phyloP scores from a whole-genome alignment of 1,284 basidiomycete genomes.

The Ganoderma lucidum region DNA sequence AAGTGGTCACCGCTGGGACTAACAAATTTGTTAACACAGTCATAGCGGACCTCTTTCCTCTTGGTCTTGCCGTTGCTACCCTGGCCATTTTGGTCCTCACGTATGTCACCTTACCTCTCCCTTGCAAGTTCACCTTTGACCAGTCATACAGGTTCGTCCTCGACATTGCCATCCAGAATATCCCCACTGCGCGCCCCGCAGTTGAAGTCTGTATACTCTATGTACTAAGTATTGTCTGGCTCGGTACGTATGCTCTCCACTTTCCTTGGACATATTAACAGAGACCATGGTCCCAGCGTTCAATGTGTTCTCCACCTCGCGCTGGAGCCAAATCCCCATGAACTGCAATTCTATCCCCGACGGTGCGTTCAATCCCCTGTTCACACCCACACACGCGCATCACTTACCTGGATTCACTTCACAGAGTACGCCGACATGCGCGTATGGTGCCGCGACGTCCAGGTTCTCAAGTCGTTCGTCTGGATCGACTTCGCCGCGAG shows the following conservation, averaged over 20 bases:
- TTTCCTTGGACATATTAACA: background rate
- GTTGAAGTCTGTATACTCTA: slow-evolving; percentile 56
- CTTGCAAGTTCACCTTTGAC: slow-evolving; percentile 2
- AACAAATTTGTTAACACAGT: slow-evolving; percentile 41
- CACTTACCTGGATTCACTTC: background rate
- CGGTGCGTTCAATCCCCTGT: slow-evolving; percentile 41
- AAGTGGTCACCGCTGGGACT: background rate
- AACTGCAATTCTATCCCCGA: slow-evolving; percentile 56
- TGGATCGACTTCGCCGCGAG: slow-evolving; percentile 65
- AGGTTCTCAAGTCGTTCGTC: slow-evolving; percentile 62
- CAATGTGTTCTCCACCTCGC: slow-evolving; percentile 66
- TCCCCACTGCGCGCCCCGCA: slow-evolving; percentile 54
- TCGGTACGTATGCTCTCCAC: slow-evolving; percentile 47
- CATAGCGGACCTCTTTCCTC: slow-evolving; percentile 65
- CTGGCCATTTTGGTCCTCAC: slow-evolving; percentile 51
- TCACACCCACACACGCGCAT: background rate
- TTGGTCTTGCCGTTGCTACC: slow-evolving; percentile 62
- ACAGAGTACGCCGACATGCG: slow-evolving; percentile 55
- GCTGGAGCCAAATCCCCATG: slow-evolving; percentile 58
- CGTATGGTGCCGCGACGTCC: slow-evolving; percentile 60
- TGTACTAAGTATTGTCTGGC: slow-evolving; percentile 59
- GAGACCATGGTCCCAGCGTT: slow-evolving; percentile 47
- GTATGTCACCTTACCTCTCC: slow-evolving; percentile 40
- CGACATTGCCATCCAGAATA: slow-evolving; percentile 51
- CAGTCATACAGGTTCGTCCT: slow-evolving; percentile 47